A percentile compares a stretch with the other conserved stretches of the same genome.
Evolutionary conservation across 2,329 filamentous ascomycete genomes (phyloP).

Genomic region (Stagonosporopsis rhizophila): DNA sequence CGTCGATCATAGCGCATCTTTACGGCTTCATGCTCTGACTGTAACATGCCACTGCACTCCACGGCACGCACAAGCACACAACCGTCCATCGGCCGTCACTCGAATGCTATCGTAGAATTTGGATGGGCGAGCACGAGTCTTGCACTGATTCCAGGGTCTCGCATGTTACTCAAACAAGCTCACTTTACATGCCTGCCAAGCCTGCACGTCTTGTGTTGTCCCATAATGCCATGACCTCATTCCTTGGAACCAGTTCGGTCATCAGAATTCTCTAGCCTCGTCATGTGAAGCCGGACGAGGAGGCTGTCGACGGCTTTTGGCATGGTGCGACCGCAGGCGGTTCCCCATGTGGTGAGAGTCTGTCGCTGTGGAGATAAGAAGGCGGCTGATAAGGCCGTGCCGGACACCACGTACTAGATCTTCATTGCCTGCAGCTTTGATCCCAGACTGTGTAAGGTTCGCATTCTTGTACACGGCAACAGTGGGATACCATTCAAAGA

Average conservation of each 20-base stretch:
- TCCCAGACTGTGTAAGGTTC: too few relatives aligned
- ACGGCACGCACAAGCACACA: not conserved
- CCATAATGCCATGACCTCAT: conserved; percentile 7
- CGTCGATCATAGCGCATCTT: conserved; percentile 16
- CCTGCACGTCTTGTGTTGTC: not conserved
- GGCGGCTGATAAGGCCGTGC: conserved; percentile 6
- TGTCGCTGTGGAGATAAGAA: not conserved
- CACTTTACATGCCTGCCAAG: conserved; percentile 13
- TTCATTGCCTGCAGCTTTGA: too few relatives aligned
- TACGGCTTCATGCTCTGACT: conserved; percentile 4
- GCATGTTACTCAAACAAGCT: conserved; percentile 7
- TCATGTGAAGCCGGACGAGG: not conserved
- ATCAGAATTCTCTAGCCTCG: not conserved
- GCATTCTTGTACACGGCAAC: too few relatives aligned
- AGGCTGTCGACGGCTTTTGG: conserved; percentile 4
- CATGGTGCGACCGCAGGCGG: conserved; percentile 12
- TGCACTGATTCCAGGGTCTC: not conserved
- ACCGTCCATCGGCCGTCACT: not conserved
- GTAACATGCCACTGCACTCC: not conserved
- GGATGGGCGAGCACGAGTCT: not conserved
- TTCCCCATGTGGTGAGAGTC: too few relatives aligned
- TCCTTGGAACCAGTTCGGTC: not conserved
- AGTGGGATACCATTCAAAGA: too few relatives aligned
- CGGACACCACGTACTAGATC: not conserved
- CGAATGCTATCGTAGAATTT: not conserved